Conservation (phyloP, 805 yeast species). For the Barnettozyma pratensis region DNA sequence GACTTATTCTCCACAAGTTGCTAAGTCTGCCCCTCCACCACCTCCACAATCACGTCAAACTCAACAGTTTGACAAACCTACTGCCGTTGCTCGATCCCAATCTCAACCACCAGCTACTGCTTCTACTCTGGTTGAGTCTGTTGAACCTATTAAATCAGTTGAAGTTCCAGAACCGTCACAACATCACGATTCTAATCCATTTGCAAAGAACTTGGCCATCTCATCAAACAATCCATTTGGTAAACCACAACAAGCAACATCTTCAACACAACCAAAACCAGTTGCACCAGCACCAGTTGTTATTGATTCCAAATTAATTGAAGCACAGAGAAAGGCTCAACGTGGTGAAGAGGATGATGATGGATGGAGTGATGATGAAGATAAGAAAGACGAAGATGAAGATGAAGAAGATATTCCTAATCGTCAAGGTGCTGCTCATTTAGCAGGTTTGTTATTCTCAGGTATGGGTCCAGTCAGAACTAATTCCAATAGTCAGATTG, state of each 20-base stretch:
- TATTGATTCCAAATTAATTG: conserved; percentile 56
- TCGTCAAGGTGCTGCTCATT: conserved; percentile 27
- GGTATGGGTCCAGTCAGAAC: conserved; percentile 24
- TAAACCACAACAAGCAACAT: conserved; percentile 31
- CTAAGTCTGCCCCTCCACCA: conserved; percentile 11
- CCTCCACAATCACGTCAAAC: conserved; percentile 7
- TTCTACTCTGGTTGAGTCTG: background rate
- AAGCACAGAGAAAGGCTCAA: conserved; percentile 69
- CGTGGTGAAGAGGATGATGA: conserved; percentile 38
- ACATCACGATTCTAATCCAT: conserved; percentile 26
- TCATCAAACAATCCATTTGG: conserved; percentile 53
- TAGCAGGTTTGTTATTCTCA: conserved; percentile 24
- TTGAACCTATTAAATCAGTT: background rate
- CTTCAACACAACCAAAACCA: conserved; percentile 2
- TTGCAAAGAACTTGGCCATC: conserved; percentile 14
- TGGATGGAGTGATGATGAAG: conserved; percentile 31
- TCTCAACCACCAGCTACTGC: conserved; percentile 9
- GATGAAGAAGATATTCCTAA: conserved; percentile 31
- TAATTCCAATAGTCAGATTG: conserved; percentile 17
- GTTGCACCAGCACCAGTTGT: conserved; percentile 14
- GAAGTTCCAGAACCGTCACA: background rate
- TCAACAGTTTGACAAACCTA: background rate
- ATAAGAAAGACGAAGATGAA: conserved; percentile 22
- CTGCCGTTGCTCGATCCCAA: conserved; percentile 10
- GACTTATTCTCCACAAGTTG: conserved; percentile 16